Percentiles rank a stretch among this genome's conserved stretches.
phyloP scores from a whole-genome alignment of 495 filamentous ascomycete genomes.

The Daldinia decipiens region DNA sequence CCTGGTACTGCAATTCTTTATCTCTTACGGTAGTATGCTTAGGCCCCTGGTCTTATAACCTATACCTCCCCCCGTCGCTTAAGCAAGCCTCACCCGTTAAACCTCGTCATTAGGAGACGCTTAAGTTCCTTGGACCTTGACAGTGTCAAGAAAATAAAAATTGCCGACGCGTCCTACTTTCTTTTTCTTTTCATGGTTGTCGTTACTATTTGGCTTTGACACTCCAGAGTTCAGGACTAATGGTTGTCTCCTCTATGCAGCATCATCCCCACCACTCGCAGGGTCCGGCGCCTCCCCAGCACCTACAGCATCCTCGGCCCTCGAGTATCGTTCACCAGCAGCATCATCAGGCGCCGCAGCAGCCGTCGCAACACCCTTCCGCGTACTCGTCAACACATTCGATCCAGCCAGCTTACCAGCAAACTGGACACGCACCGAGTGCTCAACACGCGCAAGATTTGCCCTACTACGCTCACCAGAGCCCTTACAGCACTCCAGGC shows the following conservation, averaged over 20 bases:
- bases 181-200: constrained; percentile 47
- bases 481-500: constrained; percentile 77
- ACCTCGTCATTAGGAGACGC: constrained; percentile 53
- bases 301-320: constrained; percentile 70
- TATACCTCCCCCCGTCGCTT: constrained; percentile 55
- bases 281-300: constrained; percentile 65
- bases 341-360: constrained; percentile 64
- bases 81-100: constrained; percentile 58
- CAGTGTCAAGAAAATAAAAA: constrained; percentile 56
- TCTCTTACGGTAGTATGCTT: constrained; percentile 47
- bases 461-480: constrained; percentile 78
- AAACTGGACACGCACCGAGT: constrained; percentile 55
- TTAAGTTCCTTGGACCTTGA: constrained; percentile 50
- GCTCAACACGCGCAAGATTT: constrained; percentile 71
- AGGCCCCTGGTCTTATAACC: constrained; percentile 53
- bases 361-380: constrained; percentile 61
- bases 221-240: constrained; percentile 55
- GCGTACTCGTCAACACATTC: constrained; percentile 69
- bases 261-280: constrained; percentile 69
- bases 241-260: constrained; percentile 65
- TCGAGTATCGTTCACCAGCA: constrained; percentile 73
- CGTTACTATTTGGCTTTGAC: constrained; percentile 47
- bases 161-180: constrained; percentile 54
- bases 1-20: constrained; percentile 50
- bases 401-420: constrained; percentile 62